These are phyloP conservation scores for Litchi chinensis DNA, from an alignment of 345 rosid genomes.

Conservation along the genomic window DNA sequence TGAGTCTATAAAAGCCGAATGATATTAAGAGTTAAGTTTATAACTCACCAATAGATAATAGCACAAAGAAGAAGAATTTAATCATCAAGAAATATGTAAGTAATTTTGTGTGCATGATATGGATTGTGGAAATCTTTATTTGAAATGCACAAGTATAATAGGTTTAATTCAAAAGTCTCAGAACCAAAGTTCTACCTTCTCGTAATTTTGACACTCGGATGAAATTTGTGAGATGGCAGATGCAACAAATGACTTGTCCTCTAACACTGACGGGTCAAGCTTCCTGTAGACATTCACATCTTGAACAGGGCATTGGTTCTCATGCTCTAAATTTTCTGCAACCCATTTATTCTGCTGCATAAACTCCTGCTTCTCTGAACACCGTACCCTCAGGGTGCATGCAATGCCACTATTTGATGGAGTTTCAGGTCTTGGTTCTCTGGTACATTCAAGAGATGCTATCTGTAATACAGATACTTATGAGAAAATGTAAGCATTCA, in stretches of 20 bases:
- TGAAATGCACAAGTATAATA: slow-evolving; percentile 11
- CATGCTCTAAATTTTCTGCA: slow-evolving; percentile 25
- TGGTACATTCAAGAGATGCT: slow-evolving; percentile 42
- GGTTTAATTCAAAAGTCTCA: slow-evolving; percentile 5
- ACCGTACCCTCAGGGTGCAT: slow-evolving; percentile 43
- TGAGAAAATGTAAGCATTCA: slow-evolving; percentile 14
- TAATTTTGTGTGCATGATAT: background rate
- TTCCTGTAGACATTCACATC: slow-evolving; percentile 26
- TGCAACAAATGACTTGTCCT: slow-evolving; percentile 20
- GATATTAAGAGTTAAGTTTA: background rate
- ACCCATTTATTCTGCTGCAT: slow-evolving; percentile 30
- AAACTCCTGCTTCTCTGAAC: slow-evolving; percentile 40
- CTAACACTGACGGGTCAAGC: slow-evolving; percentile 24
- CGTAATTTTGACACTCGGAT: slow-evolving; percentile 21
- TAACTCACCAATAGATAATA: background rate
- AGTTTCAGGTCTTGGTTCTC: slow-evolving; percentile 34
- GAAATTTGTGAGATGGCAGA: slow-evolving; percentile 30
- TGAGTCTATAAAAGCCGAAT: background rate
- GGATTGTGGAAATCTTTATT: slow-evolving; percentile 1
- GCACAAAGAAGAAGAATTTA: background rate
- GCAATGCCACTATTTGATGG: slow-evolving; percentile 31
- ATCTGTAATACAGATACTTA: slow-evolving; percentile 34
- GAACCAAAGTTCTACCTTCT: slow-evolving; percentile 36
- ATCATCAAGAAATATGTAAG: background rate
- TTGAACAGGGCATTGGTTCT: slow-evolving; percentile 51